phyloP scores from a whole-genome alignment of 2,329 filamentous ascomycete genomes.

The Neurospora crassa region DNA sequence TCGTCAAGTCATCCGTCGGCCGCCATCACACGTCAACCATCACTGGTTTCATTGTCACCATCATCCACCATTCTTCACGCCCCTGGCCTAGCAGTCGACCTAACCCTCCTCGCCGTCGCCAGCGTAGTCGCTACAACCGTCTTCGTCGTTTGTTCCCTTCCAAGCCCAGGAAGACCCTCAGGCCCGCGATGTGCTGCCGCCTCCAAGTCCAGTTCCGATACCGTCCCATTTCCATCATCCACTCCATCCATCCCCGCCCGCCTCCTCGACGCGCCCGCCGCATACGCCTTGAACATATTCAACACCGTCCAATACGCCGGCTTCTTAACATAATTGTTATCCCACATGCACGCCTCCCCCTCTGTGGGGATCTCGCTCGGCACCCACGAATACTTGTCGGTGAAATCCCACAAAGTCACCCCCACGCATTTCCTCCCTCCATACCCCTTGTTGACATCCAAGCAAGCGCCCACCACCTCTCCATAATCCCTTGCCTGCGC shows the following conservation, averaged over 20 bases:
- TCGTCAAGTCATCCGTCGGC: neutral
- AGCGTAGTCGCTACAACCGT: neutral
- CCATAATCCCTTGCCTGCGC: constrained; percentile 10
- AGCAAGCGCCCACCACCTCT: constrained; percentile 12
- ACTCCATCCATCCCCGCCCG: neutral
- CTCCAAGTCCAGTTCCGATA: neutral
- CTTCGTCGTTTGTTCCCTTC: neutral
- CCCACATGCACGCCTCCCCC: constrained; percentile 15
- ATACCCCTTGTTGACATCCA: constrained; percentile 1
- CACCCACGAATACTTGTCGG: constrained; percentile 12
- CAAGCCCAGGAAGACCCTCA: neutral
- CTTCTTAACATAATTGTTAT: constrained; percentile 16
- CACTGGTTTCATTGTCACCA: neutral
- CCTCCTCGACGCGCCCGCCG: constrained; percentile 1
- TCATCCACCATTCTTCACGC: neutral
- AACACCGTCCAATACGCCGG: constrained; percentile 17
- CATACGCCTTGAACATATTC: constrained; percentile 10
- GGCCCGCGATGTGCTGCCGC: neutral
- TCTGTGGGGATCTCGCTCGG: constrained; percentile 9
- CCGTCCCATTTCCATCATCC: neutral
- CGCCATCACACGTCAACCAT: neutral
- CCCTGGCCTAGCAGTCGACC: neutral
- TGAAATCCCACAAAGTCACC: constrained; percentile 13
- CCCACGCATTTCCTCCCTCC: constrained; percentile 8
- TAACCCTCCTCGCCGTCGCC: neutral